Base-by-base conservation (phyloP, 2,329 filamentous ascomycete species). In the Fusarium incarnatum region DNA sequence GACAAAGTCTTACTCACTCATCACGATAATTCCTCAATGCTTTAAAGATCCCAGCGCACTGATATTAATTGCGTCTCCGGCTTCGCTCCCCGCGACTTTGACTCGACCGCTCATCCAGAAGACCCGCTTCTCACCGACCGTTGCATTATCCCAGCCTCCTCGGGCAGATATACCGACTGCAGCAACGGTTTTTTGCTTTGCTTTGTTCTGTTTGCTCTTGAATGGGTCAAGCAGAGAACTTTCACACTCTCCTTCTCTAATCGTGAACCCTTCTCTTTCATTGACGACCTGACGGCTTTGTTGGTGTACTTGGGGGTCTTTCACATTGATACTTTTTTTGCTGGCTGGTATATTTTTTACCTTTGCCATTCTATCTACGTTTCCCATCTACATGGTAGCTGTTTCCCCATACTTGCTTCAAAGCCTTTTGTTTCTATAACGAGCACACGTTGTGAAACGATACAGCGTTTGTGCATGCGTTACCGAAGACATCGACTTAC, bases 111-210 rank as follows among this genome's bases (percentile, higher is more conserved):
- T 72, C 60, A 60, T 71, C 57, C 56, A 71, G 40, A 56, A 68
- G 73, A 74, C 73, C 73, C 73, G 71, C 73, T 72, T 66, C 61
- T 72, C 68, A 71, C 68, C 68, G 68, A 72, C 68, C 68, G 68
- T 69, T 72, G 58, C 62, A 65, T 56, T 58, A 65, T 72, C 72
- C 73, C 73, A 74, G 53, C 71, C 73, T 72, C 67, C 73, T 67
- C 45, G 44, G 55, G 48, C 62, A 64, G 59, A 72, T 62, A 63
- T 64, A 65, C 62, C 67, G 59, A 67, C 64, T 52, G 61, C 53
- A 56, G 61, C 61, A 68, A 56, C 42, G 60, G 50, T 23, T 64
- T 64, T 46, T 59, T 37, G 34, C 18, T 37, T 37, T 37, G 34
- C 18, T 37, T 37, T 37, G n/a, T 27, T 52, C 64, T 60, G 44